These are phyloP conservation scores for Colletotrichum eremochloae DNA, from an alignment of 2,329 filamentous ascomycete genomes.

Conservation along the genomic window DNA sequence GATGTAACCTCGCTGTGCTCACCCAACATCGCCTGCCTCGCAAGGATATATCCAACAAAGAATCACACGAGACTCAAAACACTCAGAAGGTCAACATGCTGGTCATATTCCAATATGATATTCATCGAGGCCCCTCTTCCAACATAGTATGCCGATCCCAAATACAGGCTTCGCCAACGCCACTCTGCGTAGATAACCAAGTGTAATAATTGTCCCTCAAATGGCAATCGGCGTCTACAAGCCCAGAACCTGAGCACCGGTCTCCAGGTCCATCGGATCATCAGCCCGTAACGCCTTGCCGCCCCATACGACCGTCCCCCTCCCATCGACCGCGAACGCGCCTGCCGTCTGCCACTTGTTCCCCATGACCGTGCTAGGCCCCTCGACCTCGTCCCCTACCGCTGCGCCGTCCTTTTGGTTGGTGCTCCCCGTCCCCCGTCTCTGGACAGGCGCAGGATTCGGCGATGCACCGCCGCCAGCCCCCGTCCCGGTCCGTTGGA, in stretches of 20 bases:
- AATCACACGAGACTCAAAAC: background rate
- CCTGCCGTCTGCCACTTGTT: constrained; percentile 70
- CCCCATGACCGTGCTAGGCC: constrained; percentile 61
- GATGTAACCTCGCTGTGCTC: too few relatives aligned
- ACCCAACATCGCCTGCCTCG: background rate
- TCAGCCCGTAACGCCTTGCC: constrained; percentile 62
- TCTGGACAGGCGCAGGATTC: constrained; percentile 27
- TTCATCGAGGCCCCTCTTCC: background rate
- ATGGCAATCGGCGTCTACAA: constrained; percentile 10
- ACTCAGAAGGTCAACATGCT: background rate
- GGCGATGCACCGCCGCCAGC: constrained; percentile 11
- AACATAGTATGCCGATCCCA: background rate
- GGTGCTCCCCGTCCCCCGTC: constrained; percentile 21
- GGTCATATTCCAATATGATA: background rate
- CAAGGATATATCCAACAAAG: background rate
- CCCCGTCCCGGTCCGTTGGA: constrained; percentile 49
- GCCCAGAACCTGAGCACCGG: constrained; percentile 53
- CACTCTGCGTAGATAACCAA: background rate
- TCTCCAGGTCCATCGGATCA: constrained; percentile 68
- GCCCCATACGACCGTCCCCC: constrained; percentile 64
- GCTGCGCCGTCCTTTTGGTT: constrained; percentile 32
- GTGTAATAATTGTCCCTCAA: background rate
- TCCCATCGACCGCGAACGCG: constrained; percentile 64
- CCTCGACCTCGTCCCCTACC: constrained; percentile 51
- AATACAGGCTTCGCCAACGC: background rate